Conservation (phyloP, 2,329 filamentous ascomycete genomes). For the Acarospora socialis region DNA sequence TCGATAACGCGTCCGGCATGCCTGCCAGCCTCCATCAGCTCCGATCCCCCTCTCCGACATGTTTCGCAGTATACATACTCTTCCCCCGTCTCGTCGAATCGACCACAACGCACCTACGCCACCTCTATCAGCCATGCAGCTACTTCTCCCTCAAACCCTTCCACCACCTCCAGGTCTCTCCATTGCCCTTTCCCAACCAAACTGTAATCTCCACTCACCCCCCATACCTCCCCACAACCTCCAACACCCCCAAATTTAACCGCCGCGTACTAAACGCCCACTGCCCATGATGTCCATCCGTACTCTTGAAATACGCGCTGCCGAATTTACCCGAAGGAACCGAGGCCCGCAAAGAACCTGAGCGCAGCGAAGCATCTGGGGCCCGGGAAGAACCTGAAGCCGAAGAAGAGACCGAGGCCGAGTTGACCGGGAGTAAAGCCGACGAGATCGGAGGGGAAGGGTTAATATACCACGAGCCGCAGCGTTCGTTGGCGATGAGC, state of each 20-base stretch:
- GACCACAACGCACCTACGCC: slow-evolving; percentile 53
- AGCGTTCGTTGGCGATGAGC: slow-evolving; percentile 82
- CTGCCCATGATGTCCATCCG: slow-evolving; percentile 79
- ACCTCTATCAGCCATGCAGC: slow-evolving; percentile 26
- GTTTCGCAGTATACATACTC: slow-evolving; percentile 40
- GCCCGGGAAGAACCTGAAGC: too few relatives aligned
- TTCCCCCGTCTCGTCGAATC: slow-evolving; percentile 90
- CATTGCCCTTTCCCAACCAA: background rate
- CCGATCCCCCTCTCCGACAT: too few relatives aligned
- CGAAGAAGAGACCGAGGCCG: too few relatives aligned
- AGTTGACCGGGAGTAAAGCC: too few relatives aligned
- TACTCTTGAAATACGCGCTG: slow-evolving; percentile 94
- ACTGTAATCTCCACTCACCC: slow-evolving; percentile 37
- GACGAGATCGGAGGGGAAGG: background rate
- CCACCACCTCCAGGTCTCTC: slow-evolving; percentile 2
- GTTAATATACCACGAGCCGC: slow-evolving; percentile 86
- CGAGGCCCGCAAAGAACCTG: too few relatives aligned
- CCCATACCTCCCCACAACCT: slow-evolving; percentile 48
- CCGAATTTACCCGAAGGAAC: slow-evolving; percentile 47
- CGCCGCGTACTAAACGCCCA: slow-evolving; percentile 82
- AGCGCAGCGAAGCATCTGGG: too few relatives aligned
- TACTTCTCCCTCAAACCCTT: slow-evolving; percentile 1
- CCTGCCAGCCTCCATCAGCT: too few relatives aligned
- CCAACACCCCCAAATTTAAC: slow-evolving; percentile 69
- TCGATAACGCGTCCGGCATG: slow-evolving; percentile 89